Evolutionary conservation across 345 rosid genomes (phyloP), one percentile per base, ranked within the genome.

Genomic region (Eutrema japonicum): DNA sequence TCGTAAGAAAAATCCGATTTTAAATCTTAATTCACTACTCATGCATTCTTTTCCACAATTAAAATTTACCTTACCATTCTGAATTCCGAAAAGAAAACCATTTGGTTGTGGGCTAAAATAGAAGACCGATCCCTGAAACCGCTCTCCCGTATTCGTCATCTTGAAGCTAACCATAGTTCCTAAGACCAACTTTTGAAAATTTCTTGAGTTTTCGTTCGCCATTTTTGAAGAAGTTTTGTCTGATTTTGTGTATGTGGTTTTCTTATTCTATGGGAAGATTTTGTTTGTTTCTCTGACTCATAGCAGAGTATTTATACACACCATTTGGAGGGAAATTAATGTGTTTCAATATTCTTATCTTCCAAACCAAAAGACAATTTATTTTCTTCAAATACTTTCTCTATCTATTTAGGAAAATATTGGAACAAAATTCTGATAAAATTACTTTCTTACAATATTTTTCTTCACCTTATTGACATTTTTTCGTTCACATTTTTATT

Each of bases 141-240:
- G 8, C 2, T 63, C 67, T 63, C 52, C 52, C 0, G 52, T 43
- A 8, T 2, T 43, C 27, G 1, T n/a, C 22, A 1, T 0, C 26
- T 63, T 63, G 52, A 63, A 63, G 27, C 8, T n/a, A 12, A 63
- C 9, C 11, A 4, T 29, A 45, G 67, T 29, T 45, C 53, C 67
- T 8, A 63, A 2, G 5, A 12, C 13, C 26, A 45, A 9, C 45
- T 29, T 29, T 63, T 30, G 52, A 6, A 7, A 2, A 26, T 6
- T 6, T 41, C 52, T 63, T 0, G 66, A 43, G 37, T 42, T 43
- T 9, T 29, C 40, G 37, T 30, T 62, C 8, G 40, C 27, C 67
- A 63, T 63, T 8, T 30, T 30, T n/a, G 29, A 6, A 27, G 12
- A 27, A 29, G 11, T 7, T 42, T 13, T 42, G 50, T 51, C 66